Percentiles rank a stretch among this genome's conserved stretches.
phyloP scores from a whole-genome alignment of 371 early-diverging fungal genomes.

The Lichtheimia ornata region DNA sequence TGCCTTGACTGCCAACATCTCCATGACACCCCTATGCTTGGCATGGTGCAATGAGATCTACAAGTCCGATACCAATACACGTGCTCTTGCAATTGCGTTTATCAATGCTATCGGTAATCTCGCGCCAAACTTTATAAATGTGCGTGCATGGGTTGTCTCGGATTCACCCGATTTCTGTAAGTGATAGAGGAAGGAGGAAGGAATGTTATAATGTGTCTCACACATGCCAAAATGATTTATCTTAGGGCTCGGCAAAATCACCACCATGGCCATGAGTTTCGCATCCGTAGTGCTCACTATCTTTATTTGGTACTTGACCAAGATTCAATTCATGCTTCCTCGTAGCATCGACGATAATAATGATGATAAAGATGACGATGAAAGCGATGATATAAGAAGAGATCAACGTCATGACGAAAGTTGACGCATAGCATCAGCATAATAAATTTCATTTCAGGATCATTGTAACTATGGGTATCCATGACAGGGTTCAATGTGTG shows the following conservation, averaged over 20 bases:
- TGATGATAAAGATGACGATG: not conserved
- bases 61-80: conserved; percentile 24
- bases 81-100: conserved; percentile 43
- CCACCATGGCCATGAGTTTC: conserved; percentile 9
- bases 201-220: too few species aligned
- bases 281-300: conserved; percentile 11
- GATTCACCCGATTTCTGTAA: conserved; percentile 29
- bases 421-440: not conserved
- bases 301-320: conserved; percentile 2
- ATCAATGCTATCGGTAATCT: conserved; percentile 41
- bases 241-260: conserved; percentile 6
- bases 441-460: not conserved
- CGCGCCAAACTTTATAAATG: conserved; percentile 40
- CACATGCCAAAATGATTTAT: too few species aligned
- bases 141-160: conserved; percentile 28
- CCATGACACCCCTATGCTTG: conserved; percentile 5
- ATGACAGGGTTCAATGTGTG: too few species aligned
- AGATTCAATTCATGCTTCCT: conserved; percentile 9
- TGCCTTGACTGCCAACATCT: conserved; percentile 5
- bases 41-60: conserved; percentile 23
- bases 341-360: not conserved
- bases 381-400: not conserved
- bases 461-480: not conserved
- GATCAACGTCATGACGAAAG: not conserved
- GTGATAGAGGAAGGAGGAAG: not conserved